Percentiles rank a stretch among this genome's conserved stretches.
These are phyloP conservation scores for Dactylonectria estremocensis DNA, from an alignment of 2,329 filamentous ascomycete genomes.

Conservation along the genomic window DNA sequence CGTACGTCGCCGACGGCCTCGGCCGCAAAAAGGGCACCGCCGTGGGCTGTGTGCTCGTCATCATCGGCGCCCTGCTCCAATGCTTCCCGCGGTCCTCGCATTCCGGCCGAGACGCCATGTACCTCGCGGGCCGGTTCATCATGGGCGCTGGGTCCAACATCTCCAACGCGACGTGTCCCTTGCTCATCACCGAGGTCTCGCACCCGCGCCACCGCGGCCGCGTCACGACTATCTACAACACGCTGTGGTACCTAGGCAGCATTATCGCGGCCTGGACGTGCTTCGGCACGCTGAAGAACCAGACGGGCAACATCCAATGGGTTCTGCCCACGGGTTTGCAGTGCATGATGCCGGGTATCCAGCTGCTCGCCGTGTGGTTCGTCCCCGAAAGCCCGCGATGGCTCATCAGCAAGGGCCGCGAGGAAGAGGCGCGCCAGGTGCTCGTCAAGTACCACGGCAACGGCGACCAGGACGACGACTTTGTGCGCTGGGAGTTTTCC, in stretches of 20 bases:
- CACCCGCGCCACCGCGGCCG: conserved; percentile 42
- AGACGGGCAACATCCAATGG: conserved; percentile 40
- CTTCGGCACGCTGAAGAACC: conserved; percentile 38
- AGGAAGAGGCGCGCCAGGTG: conserved; percentile 39
- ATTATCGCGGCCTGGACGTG: conserved; percentile 43
- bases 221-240: conserved; percentile 46
- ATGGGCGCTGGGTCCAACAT: conserved; percentile 46
- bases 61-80: conserved; percentile 42
- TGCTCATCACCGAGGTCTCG: conserved; percentile 44
- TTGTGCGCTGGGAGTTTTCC: conserved; percentile 39
- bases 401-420: conserved; percentile 41
- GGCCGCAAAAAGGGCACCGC: conserved; percentile 44
- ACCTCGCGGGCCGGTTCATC: conserved; percentile 42
- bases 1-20: conserved; percentile 44
- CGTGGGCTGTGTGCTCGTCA: conserved; percentile 38
- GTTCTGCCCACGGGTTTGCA: conserved; percentile 40
- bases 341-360: conserved; percentile 43
- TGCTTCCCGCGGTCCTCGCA: conserved; percentile 37
- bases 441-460: conserved; percentile 46
- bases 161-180: conserved; percentile 43
- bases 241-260: conserved; percentile 43
- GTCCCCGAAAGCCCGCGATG: conserved; percentile 43
- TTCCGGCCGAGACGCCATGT: conserved; percentile 36
- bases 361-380: conserved; percentile 39
- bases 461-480: conserved; percentile 31